A percentile compares a stretch with the other conserved stretches of the same genome.
Conservation (phyloP, 1,284 basidiomycete species). For the Xerocomus nothofagi region DNA sequence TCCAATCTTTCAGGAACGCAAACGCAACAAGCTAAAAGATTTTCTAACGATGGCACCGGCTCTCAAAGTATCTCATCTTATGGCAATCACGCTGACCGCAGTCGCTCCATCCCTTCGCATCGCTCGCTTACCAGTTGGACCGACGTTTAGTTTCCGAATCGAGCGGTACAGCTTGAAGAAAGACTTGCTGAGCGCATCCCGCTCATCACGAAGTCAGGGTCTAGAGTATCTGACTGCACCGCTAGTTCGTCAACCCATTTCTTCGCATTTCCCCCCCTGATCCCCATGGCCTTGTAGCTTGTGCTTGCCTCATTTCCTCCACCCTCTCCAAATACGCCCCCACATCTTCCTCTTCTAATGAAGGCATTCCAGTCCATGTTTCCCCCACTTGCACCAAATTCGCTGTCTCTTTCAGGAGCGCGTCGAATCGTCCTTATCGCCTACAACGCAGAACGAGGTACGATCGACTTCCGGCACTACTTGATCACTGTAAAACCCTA, state of each 20-base stretch:
- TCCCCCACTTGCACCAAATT: constrained; percentile 80
- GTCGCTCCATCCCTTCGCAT: constrained; percentile 86
- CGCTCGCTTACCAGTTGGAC: constrained; percentile 87
- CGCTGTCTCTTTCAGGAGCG: constrained; percentile 77
- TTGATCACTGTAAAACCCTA: constrained; percentile 94
- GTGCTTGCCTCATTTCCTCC: constrained; percentile 76
- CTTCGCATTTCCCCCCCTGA: neutral
- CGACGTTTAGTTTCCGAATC: constrained; percentile 91
- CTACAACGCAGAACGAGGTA: constrained; percentile 85
- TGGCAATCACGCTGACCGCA: constrained; percentile 89
- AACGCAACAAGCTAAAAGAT: constrained; percentile 91
- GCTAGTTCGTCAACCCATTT: constrained; percentile 52
- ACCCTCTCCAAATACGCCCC: constrained; percentile 67
- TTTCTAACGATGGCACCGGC: constrained; percentile 92
- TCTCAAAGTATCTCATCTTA: constrained; percentile 89
- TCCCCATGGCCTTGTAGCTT: constrained; percentile 43
- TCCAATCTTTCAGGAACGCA: constrained; percentile 70
- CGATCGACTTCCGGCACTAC: constrained; percentile 93
- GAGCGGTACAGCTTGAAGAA: constrained; percentile 91
- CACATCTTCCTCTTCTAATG: constrained; percentile 72
- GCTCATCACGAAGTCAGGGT: constrained; percentile 72
- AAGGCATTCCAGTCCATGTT: constrained; percentile 89
- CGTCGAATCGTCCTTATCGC: constrained; percentile 92
- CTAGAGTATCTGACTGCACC: constrained; percentile 87
- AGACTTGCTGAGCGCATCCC: constrained; percentile 72